Evolutionary conservation across 1,139 yeast species (phyloP), one percentile per base, ranked within the genome.

Genomic region (Sugiyamaella japonica): DNA sequence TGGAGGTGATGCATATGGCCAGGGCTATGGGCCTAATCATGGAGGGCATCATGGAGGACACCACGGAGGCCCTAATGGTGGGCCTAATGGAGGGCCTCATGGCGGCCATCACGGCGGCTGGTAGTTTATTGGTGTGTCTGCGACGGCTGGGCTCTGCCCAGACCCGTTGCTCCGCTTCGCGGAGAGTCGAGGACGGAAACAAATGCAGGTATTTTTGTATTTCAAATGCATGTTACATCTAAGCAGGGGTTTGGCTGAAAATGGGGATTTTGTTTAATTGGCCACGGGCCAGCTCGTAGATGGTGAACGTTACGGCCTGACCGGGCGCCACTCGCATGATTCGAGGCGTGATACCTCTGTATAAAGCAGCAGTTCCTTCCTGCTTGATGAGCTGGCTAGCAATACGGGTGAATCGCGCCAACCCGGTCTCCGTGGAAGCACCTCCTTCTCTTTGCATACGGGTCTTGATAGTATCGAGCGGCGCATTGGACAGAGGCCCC

Each of bases 251-350:
- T 45, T 53, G 51, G 10, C 46, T 52, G 55, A 63, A 63, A 42
- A 62, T 73, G 36, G 82, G 78, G 55, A 78, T 63, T 53, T 72
- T 73, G 61, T 82, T 89, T 70, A 91, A 78, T 53, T 79, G 76
- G 37, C 79, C 82, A 73, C 91, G 87, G 71, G 90, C 87, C 70
- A 79, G 86, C 74, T 93, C 99, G 73, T 93, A 93, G 48, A 93
- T 96, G 7, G 98, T 93, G 75, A 93, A 93, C 16, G 97, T 95
- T 56, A 93, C 98, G 55, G 98, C 97, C 75, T 93, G 99, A 60
- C 99, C 99, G 23, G 99, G 98, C 15, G 99, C 99, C 55, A 93
- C 99, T 76, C 99, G 86, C 96, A 93, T 90, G 65, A 93, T 93
- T 78, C 99, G 86, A 66, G 99, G 99, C 40, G 97, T 90, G 70